Evolutionary conservation across 2,329 filamentous ascomycete genomes (phyloP).

Genomic region (Alternaria metachromatica): DNA sequence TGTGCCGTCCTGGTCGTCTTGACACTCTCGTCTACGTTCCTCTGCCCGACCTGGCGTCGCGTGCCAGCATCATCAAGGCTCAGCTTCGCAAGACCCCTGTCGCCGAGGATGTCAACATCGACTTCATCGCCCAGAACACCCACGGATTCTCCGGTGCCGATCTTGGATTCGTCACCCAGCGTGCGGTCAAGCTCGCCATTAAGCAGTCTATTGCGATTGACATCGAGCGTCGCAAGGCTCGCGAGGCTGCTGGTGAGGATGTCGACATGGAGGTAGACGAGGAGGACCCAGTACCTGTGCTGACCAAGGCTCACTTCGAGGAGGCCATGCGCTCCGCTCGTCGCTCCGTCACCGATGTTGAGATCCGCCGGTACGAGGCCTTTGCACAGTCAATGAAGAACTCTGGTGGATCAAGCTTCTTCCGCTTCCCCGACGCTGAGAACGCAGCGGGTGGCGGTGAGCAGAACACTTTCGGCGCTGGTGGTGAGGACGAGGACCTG

Average conservation of each 20-base stretch:
- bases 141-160: slow-evolving; percentile 99
- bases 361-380: slow-evolving; percentile 97
- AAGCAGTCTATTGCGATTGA: slow-evolving; percentile 92
- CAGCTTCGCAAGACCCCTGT: slow-evolving; percentile 99
- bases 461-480: slow-evolving; percentile 73
- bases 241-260: slow-evolving; percentile 74
- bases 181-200: slow-evolving; percentile 98
- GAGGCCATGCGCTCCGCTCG: slow-evolving; percentile 97
- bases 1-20: slow-evolving; percentile 97
- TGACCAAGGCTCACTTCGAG: slow-evolving; percentile 97
- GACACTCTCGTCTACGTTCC: slow-evolving; percentile 99
- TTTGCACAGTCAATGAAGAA: slow-evolving; percentile 99
- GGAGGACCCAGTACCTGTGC: slow-evolving; percentile 93
- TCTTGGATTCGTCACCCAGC: slow-evolving; percentile 98
- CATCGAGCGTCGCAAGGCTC: slow-evolving; percentile 88
- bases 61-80: slow-evolving; percentile 87
- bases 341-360: slow-evolving; percentile 92
- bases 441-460: slow-evolving; percentile 58
- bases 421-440: slow-evolving; percentile 79
- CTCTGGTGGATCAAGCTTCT: slow-evolving; percentile 91
- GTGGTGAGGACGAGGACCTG: slow-evolving; percentile 93
- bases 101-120: slow-evolving; percentile 81
- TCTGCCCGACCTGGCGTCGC: slow-evolving; percentile 88
- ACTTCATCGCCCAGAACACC: slow-evolving; percentile 94
- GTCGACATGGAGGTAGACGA: slow-evolving; percentile 76